These are phyloP conservation scores for Musa balbisiana DNA, from an alignment of 202 grass and related monocot genomes.

Conservation along the genomic window DNA sequence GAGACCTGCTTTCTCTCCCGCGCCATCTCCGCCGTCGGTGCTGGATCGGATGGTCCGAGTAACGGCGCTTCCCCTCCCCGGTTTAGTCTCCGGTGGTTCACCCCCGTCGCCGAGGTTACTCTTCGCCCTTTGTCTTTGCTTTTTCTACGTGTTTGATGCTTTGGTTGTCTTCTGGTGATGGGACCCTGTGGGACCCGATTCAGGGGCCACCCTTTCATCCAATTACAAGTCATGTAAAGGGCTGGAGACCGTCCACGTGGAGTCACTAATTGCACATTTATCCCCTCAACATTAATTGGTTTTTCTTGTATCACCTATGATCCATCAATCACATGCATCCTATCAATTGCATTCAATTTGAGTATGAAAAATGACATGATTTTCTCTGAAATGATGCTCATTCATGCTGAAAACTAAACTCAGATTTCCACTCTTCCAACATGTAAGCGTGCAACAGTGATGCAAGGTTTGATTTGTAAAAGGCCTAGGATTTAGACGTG, in stretches of 20 bases:
- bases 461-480: not conserved
- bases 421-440: not conserved
- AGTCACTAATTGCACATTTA: no score
- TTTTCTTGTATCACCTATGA: no score
- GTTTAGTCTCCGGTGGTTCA: constrained; percentile 85
- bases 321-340: no score
- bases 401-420: not conserved
- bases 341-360: no score
- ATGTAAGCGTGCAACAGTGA: not conserved
- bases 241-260: no score
- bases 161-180: no score
- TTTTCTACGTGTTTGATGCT: no score
- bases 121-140: not conserved
- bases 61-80: constrained; percentile 13
- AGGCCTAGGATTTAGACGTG: not conserved
- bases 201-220: not conserved
- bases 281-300: no score
- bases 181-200: no score
- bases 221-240: not conserved
- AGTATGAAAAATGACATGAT: not conserved
- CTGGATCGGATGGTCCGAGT: not conserved
- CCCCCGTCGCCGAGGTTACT: constrained; percentile 51
- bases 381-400: not conserved
- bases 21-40: not conserved
- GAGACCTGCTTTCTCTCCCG: constrained; percentile 44